Evolutionary conservation across 768 basidiomycete species (phyloP).

Genomic region (Dentipellis fragilis): DNA sequence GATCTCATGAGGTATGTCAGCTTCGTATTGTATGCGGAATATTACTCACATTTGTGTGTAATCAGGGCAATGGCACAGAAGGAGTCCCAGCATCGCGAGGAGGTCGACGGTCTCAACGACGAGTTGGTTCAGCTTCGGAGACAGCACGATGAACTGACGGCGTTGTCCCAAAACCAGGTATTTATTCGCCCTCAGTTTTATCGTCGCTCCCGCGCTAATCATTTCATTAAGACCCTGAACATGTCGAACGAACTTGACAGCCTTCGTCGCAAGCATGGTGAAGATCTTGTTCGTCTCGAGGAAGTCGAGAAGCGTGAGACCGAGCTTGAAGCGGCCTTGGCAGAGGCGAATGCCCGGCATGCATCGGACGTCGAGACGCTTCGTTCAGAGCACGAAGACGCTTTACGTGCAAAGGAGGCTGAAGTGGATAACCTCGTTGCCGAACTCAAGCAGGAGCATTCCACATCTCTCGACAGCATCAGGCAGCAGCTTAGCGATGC

Average conservation of each 20-base stretch:
- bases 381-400: constrained; percentile 33
- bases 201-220: neutral
- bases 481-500: constrained; percentile 22
- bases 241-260: constrained; percentile 83
- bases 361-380: constrained; percentile 37
- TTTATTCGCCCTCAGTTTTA: constrained; percentile 7
- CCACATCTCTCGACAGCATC: constrained; percentile 23
- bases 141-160: constrained; percentile 73
- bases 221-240: constrained; percentile 50
- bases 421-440: constrained; percentile 33
- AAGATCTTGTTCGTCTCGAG: constrained; percentile 42
- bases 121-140: constrained; percentile 63
- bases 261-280: constrained; percentile 50
- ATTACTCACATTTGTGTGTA: constrained; percentile 4
- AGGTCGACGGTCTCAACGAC: constrained; percentile 59
- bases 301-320: constrained; percentile 47
- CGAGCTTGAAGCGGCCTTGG: constrained; percentile 39
- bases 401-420: constrained; percentile 29
- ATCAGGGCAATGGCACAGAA: constrained; percentile 94
- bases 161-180: constrained; percentile 81
- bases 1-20: constrained; percentile 80
- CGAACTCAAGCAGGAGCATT: constrained; percentile 42
- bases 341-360: constrained; percentile 42
- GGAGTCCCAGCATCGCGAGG: constrained; percentile 80
- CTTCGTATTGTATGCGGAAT: constrained; percentile 5